These are phyloP conservation scores for Verbena officinalis DNA, from an alignment of 257 asterid genomes.

Conservation along the genomic window DNA sequence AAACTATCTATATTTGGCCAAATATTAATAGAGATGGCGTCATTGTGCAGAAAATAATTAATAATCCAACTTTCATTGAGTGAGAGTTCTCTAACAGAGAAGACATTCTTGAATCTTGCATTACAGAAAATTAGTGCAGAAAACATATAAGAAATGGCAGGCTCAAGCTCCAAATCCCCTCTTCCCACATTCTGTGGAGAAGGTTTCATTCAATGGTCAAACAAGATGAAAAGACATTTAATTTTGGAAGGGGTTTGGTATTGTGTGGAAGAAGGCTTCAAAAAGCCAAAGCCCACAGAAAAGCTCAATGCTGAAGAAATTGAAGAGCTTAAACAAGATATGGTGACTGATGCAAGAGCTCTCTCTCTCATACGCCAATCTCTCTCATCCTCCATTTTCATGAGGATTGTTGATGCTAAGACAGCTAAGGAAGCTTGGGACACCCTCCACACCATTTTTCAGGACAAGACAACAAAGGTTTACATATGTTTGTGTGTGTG, in stretches of 20 bases:
- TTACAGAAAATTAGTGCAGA: no score
- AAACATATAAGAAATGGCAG: neutral
- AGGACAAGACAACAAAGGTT: neutral
- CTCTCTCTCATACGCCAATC: constrained; percentile 13
- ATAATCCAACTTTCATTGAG: no score
- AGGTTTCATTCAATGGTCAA: constrained; percentile 4
- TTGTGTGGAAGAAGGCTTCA: constrained; percentile 10
- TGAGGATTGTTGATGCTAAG: neutral
- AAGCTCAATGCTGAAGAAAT: neutral
- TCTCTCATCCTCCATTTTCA: neutral
- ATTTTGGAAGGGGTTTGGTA: constrained; percentile 20
- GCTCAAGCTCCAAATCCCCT: neutral
- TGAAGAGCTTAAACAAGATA: neutral
- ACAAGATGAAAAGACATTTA: neutral
- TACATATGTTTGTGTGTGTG: no score
- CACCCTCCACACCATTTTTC: constrained; percentile 15
- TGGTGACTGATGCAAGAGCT: constrained; percentile 2
- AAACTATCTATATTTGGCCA: no score
- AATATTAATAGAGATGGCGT: no score
- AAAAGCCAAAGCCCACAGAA: neutral
- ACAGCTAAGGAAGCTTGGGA: constrained; percentile 31
- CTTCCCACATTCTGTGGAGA: constrained; percentile 11
- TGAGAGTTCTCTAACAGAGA: no score
- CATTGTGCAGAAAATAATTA: no score
- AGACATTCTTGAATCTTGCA: no score